Evolutionary conservation across 768 basidiomycete genomes (phyloP), one percentile per base, ranked within the genome.

Genomic region (Gautieria morchelliformis): DNA sequence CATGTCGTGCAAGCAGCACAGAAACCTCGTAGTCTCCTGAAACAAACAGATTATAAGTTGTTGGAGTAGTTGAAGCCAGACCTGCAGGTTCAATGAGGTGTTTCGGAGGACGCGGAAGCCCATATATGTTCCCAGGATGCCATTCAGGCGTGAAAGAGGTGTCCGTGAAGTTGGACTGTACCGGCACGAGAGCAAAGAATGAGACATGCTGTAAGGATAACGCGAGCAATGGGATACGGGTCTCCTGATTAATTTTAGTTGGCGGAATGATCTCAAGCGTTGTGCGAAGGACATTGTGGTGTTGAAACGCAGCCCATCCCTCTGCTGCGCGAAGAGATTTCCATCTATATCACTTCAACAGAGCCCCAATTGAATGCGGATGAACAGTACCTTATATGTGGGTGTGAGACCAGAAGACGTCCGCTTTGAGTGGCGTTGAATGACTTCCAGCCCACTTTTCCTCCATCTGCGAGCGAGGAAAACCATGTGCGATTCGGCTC

Each of bases 41-140:
- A 52, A 94, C 72, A 59, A 87, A 80, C 3, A 93, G 64, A 53
- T 85, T 77, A 62, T 89, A 93, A 17, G 65, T 72, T 19, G 77
- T 84, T 39, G 76, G 78, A 15, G 61, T 51, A 2, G 59, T 69
- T 4, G 59, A 24, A 19, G 73, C 79, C 0, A 79, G 81, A 2
- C 63, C 64, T 32, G 83, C 87, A 47, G 86, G 71, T 24, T 66
- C 67, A 35, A 84, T 74, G 35, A 70, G 58, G 57, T 78, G 79
- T 15, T 75, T 73, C 11, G 79, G 74, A 19, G 80, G 69, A 30
- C 72, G 71, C 58, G 81, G 77, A 69, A 87, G 74, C 22, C 74
- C 72, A 66, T 95, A 95, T n/a, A 95, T 83, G 66, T 95, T 90
- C 35, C 90, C 92, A n/a, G 80, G 70, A 66, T 85, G 78, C 92